Percentiles rank a stretch among this genome's conserved stretches.
phyloP scores from a whole-genome alignment of 2,329 filamentous ascomycete genomes.

The Fusarium pilosicola region DNA sequence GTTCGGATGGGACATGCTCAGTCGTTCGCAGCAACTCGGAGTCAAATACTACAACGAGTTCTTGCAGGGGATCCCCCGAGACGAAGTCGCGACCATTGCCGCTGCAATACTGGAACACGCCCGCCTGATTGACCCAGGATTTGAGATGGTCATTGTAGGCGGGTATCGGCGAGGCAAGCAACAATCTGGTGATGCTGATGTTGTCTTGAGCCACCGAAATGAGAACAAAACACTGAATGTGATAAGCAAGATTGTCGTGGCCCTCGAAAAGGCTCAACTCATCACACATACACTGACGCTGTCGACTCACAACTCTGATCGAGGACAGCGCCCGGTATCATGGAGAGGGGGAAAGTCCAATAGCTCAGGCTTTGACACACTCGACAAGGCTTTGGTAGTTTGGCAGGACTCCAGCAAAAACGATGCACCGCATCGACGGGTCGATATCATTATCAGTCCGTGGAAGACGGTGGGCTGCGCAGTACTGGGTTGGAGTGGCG shows the following conservation, averaged over 20 bases:
- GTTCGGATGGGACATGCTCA: slow-evolving; percentile 78
- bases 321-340: slow-evolving; percentile 70
- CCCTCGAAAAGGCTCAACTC: slow-evolving; percentile 73
- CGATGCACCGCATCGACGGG: slow-evolving; percentile 73
- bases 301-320: slow-evolving; percentile 74
- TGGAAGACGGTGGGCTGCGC: slow-evolving; percentile 93
- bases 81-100: slow-evolving; percentile 78
- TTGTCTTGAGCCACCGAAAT: slow-evolving; percentile 83
- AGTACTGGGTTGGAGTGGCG: slow-evolving; percentile 87
- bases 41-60: slow-evolving; percentile 95
- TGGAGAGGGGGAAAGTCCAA: slow-evolving; percentile 58
- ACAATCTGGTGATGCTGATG: slow-evolving; percentile 82
- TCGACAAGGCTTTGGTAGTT: slow-evolving; percentile 92
- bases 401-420: slow-evolving; percentile 69
- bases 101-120: slow-evolving; percentile 73
- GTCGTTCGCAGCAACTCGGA: slow-evolving; percentile 89
- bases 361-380: slow-evolving; percentile 79
- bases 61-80: slow-evolving; percentile 72
- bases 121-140: slow-evolving; percentile 66
- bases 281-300: slow-evolving; percentile 86
- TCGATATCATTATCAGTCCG: slow-evolving; percentile 90
- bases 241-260: slow-evolving; percentile 75
- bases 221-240: slow-evolving; percentile 74
- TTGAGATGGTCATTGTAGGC: slow-evolving; percentile 73
- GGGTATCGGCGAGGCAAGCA: slow-evolving; percentile 84